Evolutionary conservation across 768 basidiomycete genomes (phyloP).

Genomic region (Suillus discolor): DNA sequence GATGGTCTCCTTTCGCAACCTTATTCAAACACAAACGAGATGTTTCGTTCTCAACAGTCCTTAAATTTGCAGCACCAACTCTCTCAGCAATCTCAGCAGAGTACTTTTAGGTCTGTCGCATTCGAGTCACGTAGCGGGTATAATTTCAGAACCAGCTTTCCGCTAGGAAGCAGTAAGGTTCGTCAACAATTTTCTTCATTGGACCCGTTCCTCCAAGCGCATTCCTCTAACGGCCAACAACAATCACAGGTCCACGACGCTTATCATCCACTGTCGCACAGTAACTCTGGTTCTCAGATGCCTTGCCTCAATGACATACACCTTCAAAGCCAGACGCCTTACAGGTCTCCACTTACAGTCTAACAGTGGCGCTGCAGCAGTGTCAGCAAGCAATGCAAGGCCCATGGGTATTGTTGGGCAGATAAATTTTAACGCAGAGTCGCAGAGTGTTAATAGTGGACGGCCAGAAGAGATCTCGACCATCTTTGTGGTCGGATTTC

Average conservation of each 20-base stretch:
- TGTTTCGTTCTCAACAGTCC: conserved; percentile 26
- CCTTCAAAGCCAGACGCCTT: conserved; percentile 75
- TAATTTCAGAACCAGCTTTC: conserved; percentile 33
- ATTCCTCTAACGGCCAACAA: conserved; percentile 27
- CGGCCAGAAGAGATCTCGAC: conserved; percentile 89
- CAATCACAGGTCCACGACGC: conserved; percentile 30
- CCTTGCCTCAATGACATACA: conserved; percentile 45
- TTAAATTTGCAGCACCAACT: conserved; percentile 35
- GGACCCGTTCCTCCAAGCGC: conserved; percentile 35
- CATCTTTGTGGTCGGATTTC: conserved; percentile 98
- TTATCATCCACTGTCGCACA: conserved; percentile 34
- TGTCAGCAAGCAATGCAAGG: conserved; percentile 21
- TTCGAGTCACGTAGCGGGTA: conserved; percentile 28
- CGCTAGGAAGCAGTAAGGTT: conserved; percentile 24
- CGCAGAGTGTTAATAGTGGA: conserved; percentile 22
- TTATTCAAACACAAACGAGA: conserved; percentile 25
- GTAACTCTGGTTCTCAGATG: conserved; percentile 33
- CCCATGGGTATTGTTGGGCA: conserved; percentile 33
- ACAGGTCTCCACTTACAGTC: conserved; percentile 68
- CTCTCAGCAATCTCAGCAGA: conserved; percentile 37
- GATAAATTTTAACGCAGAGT: conserved; percentile 24
- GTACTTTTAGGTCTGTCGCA: conserved; percentile 22
- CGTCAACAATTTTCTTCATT: conserved; percentile 31
- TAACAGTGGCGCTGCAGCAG: conserved; percentile 34
- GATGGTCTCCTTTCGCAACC: conserved; percentile 32